A percentile compares a stretch with the other conserved stretches of the same genome.
Conservation (phyloP, 208 protist species). For the Acanthamoeba healyi region DNA sequence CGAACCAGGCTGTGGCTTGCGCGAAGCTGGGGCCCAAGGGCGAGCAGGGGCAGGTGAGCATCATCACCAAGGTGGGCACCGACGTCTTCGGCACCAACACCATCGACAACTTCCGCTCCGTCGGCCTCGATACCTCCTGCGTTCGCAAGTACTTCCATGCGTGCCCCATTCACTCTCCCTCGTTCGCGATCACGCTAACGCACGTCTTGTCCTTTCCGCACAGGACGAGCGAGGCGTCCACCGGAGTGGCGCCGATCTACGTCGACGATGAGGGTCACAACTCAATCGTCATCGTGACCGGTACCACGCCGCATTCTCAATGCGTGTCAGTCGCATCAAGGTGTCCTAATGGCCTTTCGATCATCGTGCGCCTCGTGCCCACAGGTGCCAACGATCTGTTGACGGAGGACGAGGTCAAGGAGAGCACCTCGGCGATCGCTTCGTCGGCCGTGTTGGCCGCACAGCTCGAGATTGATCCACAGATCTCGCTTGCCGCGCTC, state of each 20-base stretch:
- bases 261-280: slow-evolving; percentile 31
- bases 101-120: background rate
- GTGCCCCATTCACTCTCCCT: no score
- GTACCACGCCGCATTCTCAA: no score
- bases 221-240: slow-evolving; percentile 5
- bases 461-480: slow-evolving; percentile 1
- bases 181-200: no score
- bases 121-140: background rate
- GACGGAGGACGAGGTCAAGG: background rate
- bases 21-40: slow-evolving; percentile 1
- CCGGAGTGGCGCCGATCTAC: slow-evolving; percentile 30
- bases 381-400: background rate
- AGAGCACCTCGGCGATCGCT: background rate
- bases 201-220: no score
- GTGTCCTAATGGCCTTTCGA: no score
- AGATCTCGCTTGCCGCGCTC: background rate
- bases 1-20: slow-evolving; percentile 42
- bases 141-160: no score
- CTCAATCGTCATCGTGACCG: slow-evolving; percentile 42
- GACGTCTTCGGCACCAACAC: slow-evolving; percentile 22
- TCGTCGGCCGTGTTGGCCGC: background rate
- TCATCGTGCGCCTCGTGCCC: no score
- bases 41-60: background rate
- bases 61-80: slow-evolving; percentile 30
- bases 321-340: no score